These are phyloP conservation scores for Geosmithia flava DNA, from an alignment of 2,329 filamentous ascomycete genomes.

Conservation along the genomic window DNA sequence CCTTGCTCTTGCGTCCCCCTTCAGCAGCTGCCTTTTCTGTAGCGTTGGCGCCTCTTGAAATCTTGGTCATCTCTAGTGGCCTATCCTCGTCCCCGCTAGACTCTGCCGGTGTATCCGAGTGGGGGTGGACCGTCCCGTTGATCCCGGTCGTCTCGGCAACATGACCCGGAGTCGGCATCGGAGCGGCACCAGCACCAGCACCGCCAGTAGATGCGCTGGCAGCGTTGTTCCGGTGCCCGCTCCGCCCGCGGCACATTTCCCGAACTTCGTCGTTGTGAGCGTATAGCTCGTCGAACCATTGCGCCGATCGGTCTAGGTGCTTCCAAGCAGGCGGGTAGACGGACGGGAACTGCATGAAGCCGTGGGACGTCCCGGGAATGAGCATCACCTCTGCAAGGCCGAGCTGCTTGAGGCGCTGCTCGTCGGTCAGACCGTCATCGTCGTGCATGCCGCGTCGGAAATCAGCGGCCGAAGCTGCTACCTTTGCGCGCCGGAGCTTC, in stretches of 20 bases:
- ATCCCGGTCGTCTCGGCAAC: no score
- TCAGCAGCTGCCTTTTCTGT: conserved; percentile 3
- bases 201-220: neutral
- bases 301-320: conserved; percentile 64
- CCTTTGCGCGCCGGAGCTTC: conserved; percentile 68
- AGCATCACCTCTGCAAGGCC: conserved; percentile 59
- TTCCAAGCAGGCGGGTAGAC: conserved; percentile 87
- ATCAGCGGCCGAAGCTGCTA: conserved; percentile 21
- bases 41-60: conserved; percentile 20
- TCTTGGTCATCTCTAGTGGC: conserved; percentile 63
- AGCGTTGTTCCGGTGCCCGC: neutral
- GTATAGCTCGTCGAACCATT: conserved; percentile 77
- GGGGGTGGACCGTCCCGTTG: no score
- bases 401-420: conserved; percentile 21
- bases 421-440: conserved; percentile 10
- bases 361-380: conserved; percentile 82
- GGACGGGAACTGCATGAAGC: conserved; percentile 82
- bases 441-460: conserved; percentile 5
- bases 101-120: conserved; percentile 21
- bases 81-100: conserved; percentile 68
- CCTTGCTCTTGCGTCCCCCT: no score
- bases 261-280: conserved; percentile 26
- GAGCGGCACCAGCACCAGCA: conserved; percentile 13
- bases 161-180: no score
- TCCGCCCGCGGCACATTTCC: conserved; percentile 5